These are phyloP conservation scores for Stylonectria norvegica DNA, from an alignment of 2,329 filamentous ascomycete species.

Conservation along the genomic window DNA sequence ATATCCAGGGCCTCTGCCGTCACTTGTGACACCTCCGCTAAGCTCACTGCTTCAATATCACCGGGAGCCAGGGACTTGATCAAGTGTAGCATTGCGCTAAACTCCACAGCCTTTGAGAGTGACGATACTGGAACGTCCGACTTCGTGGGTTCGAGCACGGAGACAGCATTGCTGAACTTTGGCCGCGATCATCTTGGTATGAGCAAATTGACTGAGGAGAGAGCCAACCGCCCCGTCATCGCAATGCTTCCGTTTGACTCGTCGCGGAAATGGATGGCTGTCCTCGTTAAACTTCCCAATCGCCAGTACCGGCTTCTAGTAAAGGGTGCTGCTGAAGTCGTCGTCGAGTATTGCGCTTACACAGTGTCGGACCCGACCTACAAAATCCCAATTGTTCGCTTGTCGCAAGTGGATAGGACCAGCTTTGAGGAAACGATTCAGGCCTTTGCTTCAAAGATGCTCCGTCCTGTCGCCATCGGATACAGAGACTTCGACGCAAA, in stretches of 20 bases:
- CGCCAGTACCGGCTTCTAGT: constrained; percentile 50
- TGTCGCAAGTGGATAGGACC: constrained; percentile 31
- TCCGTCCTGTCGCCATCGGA: constrained; percentile 72
- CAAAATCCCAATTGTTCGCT: constrained; percentile 24
- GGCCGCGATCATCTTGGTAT: constrained; percentile 49
- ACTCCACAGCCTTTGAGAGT: constrained; percentile 54
- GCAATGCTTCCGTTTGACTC: constrained; percentile 55
- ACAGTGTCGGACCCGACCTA: constrained; percentile 44
- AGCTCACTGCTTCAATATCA: constrained; percentile 30
- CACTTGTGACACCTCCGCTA: constrained; percentile 27
- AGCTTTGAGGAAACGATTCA: constrained; percentile 34
- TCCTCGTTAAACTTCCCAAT: constrained; percentile 45
- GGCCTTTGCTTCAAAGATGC: constrained; percentile 62
- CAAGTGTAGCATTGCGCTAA: constrained; percentile 41
- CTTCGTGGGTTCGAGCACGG: constrained; percentile 54
- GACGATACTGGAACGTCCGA: constrained; percentile 33
- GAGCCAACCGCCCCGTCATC: constrained; percentile 43
- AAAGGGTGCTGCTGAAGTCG: constrained; percentile 57
- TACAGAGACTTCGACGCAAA: constrained; percentile 70
- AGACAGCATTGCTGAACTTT: constrained; percentile 51
- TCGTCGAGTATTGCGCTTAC: constrained; percentile 44
- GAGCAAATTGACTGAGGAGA: constrained; percentile 42
- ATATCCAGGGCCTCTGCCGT: constrained; percentile 20
- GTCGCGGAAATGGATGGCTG: constrained; percentile 54
- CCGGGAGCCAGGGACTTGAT: constrained; percentile 35